phyloP scores from a whole-genome alignment of 2,329 filamentous ascomycete genomes.

The Diaporthe longicolla region DNA sequence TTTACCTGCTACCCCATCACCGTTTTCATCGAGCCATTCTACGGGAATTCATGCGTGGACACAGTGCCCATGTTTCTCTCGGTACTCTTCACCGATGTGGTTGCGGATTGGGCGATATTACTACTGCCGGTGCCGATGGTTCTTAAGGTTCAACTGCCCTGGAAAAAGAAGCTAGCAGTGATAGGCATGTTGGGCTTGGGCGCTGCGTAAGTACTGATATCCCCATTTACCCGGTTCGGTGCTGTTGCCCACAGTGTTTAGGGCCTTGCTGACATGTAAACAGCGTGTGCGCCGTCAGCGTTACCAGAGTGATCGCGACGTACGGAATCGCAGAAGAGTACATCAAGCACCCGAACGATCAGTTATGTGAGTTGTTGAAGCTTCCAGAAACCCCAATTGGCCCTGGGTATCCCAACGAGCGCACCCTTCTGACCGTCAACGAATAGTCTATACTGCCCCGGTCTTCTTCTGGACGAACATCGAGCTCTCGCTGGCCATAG shows the following conservation, averaged over 20 bases:
- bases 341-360: constrained; percentile 10
- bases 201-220: constrained; percentile 7
- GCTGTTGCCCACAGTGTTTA: neutral
- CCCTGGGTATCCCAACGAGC: too few species aligned
- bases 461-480: constrained; percentile 31
- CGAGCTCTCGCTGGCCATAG: constrained; percentile 24
- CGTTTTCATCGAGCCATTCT: constrained; percentile 14
- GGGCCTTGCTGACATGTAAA: neutral
- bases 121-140: constrained; percentile 3
- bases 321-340: constrained; percentile 6
- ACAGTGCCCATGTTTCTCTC: constrained; percentile 8
- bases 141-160: constrained; percentile 5
- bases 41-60: constrained; percentile 5
- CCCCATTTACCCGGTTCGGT: neutral
- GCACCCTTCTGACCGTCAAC: neutral
- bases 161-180: constrained; percentile 15
- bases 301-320: constrained; percentile 1
- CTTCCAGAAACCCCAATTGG: too few species aligned
- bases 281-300: constrained; percentile 21
- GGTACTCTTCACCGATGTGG: constrained; percentile 3
- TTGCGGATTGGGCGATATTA: constrained; percentile 9
- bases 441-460: constrained; percentile 1
- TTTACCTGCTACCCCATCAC: constrained; percentile 26
- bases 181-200: constrained; percentile 11
- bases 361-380: neutral